Evolutionary conservation across 1,284 basidiomycete species (phyloP).

Genomic region (Tausonia pullulans): DNA sequence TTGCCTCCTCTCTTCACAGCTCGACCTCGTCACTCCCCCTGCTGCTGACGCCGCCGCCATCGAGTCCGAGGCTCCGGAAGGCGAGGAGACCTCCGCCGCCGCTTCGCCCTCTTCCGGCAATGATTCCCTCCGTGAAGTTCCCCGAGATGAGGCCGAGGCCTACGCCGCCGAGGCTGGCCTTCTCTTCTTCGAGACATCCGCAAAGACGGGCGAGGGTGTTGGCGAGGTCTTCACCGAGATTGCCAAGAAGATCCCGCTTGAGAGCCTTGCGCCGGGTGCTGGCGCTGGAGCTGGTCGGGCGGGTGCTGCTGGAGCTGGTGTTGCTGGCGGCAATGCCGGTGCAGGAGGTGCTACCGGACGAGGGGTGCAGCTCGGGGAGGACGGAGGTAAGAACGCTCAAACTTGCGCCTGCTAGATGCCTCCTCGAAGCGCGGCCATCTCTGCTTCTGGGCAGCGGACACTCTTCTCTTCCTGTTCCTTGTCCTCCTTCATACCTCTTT

Average conservation of each 20-base stretch:
- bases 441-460: not conserved
- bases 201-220: slow-evolving; percentile 94
- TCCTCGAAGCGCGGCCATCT: too few relatives aligned
- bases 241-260: slow-evolving; percentile 92
- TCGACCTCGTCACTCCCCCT: slow-evolving; percentile 72
- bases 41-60: slow-evolving; percentile 39
- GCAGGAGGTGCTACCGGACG: slow-evolving; percentile 18
- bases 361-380: slow-evolving; percentile 62
- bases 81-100: slow-evolving; percentile 39
- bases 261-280: slow-evolving; percentile 65
- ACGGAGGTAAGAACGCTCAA: slow-evolving; percentile 51
- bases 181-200: slow-evolving; percentile 94
- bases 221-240: slow-evolving; percentile 98
- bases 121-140: slow-evolving; percentile 72
- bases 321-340: slow-evolving; percentile 41
- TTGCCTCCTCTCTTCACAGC: slow-evolving; percentile 21
- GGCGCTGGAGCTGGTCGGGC: slow-evolving; percentile 43
- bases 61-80: slow-evolving; percentile 16
- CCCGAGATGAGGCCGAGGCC: slow-evolving; percentile 85
- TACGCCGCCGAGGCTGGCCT: slow-evolving; percentile 81
- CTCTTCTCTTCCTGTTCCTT: not conserved
- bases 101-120: slow-evolving; percentile 37
- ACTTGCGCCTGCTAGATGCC: slow-evolving; percentile 39
- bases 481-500: not conserved
- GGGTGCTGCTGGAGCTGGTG: slow-evolving; percentile 46